phyloP scores from a whole-genome alignment of 306 rosid species.

The Trichosanthes cucumerina region DNA sequence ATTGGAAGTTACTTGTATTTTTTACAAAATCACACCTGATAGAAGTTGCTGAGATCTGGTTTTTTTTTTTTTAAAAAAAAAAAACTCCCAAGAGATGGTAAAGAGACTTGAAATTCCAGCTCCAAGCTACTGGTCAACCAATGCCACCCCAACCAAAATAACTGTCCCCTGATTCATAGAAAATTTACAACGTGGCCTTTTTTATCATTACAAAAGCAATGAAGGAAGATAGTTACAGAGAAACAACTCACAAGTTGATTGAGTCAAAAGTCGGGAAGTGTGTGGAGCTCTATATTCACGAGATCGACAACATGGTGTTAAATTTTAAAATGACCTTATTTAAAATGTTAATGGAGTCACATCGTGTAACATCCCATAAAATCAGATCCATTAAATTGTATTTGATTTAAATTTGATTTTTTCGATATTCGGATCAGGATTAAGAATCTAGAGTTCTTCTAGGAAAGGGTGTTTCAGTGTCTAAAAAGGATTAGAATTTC shows the following conservation, averaged over 20 bases:
- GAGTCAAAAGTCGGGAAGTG: conserved; percentile 52
- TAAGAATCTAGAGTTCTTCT: too few species aligned
- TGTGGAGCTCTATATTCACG: conserved; percentile 37
- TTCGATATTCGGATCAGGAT: too few species aligned
- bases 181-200: neutral
- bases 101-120: neutral
- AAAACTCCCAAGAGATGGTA: neutral
- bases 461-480: too few species aligned
- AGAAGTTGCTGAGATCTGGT: neutral
- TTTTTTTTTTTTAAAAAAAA: too few species aligned
- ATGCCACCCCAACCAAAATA: neutral
- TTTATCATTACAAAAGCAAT: neutral
- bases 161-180: neutral
- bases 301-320: conserved; percentile 38
- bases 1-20: neutral
- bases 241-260: conserved; percentile 54
- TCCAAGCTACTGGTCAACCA: neutral
- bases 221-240: neutral
- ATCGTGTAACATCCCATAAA: too few species aligned
- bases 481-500: too few species aligned
- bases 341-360: too few species aligned
- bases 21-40: neutral
- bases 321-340: too few species aligned
- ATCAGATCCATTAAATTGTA: too few species aligned
- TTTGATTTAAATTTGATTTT: too few species aligned